Percentiles rank a stretch among this genome's conserved stretches.
These are phyloP conservation scores for Endotrypanum monterogeii DNA, from an alignment of 208 protist species.

Conservation along the genomic window DNA sequence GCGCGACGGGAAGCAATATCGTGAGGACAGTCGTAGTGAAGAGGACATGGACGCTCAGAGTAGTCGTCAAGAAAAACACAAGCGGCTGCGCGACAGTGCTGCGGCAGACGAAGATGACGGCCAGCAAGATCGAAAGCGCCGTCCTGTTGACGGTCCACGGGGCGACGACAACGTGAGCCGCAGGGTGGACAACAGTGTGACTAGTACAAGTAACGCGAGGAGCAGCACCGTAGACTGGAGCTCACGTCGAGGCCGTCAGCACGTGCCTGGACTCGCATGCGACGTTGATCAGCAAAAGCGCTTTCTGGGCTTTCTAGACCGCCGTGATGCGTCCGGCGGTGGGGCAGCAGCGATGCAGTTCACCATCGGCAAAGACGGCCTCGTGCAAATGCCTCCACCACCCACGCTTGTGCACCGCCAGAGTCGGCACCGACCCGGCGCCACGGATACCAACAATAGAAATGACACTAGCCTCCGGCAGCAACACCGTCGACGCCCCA, in stretches of 20 bases:
- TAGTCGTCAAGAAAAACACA: neutral
- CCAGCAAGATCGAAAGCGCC: slow-evolving; percentile 15
- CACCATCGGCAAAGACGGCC: slow-evolving; percentile 24
- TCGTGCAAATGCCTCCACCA: slow-evolving; percentile 35
- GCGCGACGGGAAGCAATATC: neutral
- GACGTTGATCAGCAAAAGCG: slow-evolving; percentile 29
- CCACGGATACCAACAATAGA: slow-evolving; percentile 2
- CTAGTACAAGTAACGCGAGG: neutral
- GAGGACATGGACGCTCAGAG: slow-evolving; percentile 1
- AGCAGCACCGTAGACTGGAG: slow-evolving; percentile 24
- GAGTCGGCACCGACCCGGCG: neutral
- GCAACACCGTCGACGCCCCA: neutral
- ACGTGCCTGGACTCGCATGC: slow-evolving; percentile 19
- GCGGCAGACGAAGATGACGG: neutral
- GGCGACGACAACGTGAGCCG: slow-evolving; percentile 3
- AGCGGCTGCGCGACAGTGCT: neutral
- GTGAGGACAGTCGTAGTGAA: slow-evolving; percentile 7
- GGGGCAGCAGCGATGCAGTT: slow-evolving; percentile 18
- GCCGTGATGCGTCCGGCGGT: slow-evolving; percentile 14
- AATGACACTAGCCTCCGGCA: neutral
- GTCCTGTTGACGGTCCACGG: neutral
- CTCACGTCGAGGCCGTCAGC: slow-evolving; percentile 23
- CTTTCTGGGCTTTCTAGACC: slow-evolving; percentile 25
- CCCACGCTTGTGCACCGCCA: slow-evolving; percentile 20
- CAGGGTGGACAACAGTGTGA: neutral